These are phyloP conservation scores for Pyrenochaeta sp. DNA, from an alignment of 2,329 filamentous ascomycete genomes.

Conservation along the genomic window DNA sequence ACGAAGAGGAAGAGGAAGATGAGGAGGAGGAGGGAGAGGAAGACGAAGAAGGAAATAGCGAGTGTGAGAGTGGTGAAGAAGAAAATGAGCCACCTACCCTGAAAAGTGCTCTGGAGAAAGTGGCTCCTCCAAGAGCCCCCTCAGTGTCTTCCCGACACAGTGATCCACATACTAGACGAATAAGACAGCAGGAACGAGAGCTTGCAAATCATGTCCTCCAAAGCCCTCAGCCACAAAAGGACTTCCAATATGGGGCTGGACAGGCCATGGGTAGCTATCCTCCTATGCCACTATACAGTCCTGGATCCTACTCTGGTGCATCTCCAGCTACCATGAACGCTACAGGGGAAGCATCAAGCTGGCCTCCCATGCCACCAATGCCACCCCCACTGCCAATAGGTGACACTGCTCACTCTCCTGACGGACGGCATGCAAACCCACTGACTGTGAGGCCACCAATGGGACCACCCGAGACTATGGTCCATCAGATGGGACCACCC, in stretches of 20 bases:
- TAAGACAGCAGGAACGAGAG: conserved; percentile 41
- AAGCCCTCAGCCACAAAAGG: conserved; percentile 44
- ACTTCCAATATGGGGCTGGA: conserved; percentile 36
- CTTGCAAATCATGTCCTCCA: conserved; percentile 45
- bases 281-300: conserved; percentile 39
- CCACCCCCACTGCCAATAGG: conserved; percentile 34
- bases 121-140: conserved; percentile 28
- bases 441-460: conserved; percentile 33
- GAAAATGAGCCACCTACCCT: too few relatives aligned
- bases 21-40: conserved; percentile 18
- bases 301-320: conserved; percentile 31
- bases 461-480: conserved; percentile 20
- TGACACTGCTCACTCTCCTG: conserved; percentile 31
- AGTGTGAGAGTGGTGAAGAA: conserved; percentile 19
- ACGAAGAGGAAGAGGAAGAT: conserved; percentile 14
- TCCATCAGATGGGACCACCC: conserved; percentile 22
- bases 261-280: conserved; percentile 31
- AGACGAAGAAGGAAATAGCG: conserved; percentile 16
- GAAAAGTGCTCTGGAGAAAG: conserved; percentile 21
- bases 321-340: conserved; percentile 31
- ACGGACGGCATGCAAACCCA: conserved; percentile 27
- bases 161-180: conserved; percentile 35
- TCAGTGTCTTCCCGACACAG: conserved; percentile 30
- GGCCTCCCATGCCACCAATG: conserved; percentile 31
- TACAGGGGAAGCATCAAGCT: conserved; percentile 26